These are phyloP conservation scores for Macadamia integrifolia DNA, from an alignment of 164 flowering plant species.

Conservation along the genomic window DNA sequence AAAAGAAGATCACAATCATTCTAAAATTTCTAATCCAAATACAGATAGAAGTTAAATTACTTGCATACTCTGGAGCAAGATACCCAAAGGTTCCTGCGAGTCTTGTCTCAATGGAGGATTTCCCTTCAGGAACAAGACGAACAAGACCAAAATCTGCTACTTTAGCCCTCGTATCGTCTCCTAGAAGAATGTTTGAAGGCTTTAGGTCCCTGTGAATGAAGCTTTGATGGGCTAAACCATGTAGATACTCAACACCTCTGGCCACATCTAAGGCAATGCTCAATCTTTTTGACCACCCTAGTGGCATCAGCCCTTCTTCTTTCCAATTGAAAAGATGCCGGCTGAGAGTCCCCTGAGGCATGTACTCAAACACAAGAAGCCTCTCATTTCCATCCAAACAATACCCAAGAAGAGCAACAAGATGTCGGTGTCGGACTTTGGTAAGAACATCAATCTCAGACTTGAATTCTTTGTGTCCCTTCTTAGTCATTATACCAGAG, in stretches of 20 bases:
- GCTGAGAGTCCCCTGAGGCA: slow-evolving; percentile 82
- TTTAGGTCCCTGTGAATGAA: slow-evolving; percentile 77
- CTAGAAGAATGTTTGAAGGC: slow-evolving; percentile 79
- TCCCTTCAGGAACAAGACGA: slow-evolving; percentile 82
- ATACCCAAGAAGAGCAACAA: slow-evolving; percentile 74
- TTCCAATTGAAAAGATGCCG: slow-evolving; percentile 63
- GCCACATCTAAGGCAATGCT: slow-evolving; percentile 74
- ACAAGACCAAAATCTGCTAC: slow-evolving; percentile 84
- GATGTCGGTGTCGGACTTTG: slow-evolving; percentile 69
- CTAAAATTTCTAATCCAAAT: not conserved
- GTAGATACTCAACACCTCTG: slow-evolving; percentile 82
- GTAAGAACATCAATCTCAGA: slow-evolving; percentile 81
- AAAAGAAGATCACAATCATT: not conserved
- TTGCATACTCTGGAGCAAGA: slow-evolving; percentile 21
- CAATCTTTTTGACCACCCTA: slow-evolving; percentile 62
- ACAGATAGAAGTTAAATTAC: slow-evolving; percentile 5
- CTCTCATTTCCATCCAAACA: slow-evolving; percentile 76
- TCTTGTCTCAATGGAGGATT: slow-evolving; percentile 68
- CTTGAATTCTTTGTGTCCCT: slow-evolving; percentile 58
- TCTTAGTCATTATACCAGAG: slow-evolving; percentile 46
- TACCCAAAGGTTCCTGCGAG: slow-evolving; percentile 85
- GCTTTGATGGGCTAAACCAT: slow-evolving; percentile 74
- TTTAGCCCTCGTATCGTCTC: slow-evolving; percentile 85
- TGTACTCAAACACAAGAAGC: slow-evolving; percentile 75
- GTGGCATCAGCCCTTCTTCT: slow-evolving; percentile 53